Conservation (phyloP, 257 asterid species). For the Fraxinus cuspidata region DNA sequence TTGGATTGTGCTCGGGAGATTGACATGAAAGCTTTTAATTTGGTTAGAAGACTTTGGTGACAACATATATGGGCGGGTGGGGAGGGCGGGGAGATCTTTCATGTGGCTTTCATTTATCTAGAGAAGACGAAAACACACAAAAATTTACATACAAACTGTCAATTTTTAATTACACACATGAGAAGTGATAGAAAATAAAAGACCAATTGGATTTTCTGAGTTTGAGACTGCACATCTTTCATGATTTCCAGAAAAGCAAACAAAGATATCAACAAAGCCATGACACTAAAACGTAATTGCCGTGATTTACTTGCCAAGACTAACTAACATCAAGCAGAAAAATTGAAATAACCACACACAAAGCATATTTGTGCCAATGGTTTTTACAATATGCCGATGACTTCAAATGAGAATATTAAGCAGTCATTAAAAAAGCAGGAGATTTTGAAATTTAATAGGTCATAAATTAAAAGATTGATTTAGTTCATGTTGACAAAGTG, state of each 20-base stretch:
- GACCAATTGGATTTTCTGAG: not conserved
- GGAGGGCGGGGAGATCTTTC: not conserved
- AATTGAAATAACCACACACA: not conserved
- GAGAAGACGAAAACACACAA: not conserved
- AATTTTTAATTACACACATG: not conserved
- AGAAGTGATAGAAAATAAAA: not conserved
- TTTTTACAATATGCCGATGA: not conserved
- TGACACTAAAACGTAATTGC: not conserved
- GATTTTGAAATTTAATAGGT: not conserved
- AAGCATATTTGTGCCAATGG: not conserved
- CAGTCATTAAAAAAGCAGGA: not conserved
- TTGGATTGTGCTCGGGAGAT: not conserved
- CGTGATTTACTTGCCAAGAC: not conserved
- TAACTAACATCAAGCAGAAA: not conserved
- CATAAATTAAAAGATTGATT: not conserved
- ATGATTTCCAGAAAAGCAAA: not conserved
- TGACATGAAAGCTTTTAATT: not conserved
- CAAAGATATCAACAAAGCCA: not conserved
- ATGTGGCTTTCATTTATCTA: not conserved
- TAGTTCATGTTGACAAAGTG: conserved; percentile 11
- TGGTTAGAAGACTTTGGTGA: not conserved
- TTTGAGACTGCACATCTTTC: not conserved
- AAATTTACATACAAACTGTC: not conserved
- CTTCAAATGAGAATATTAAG: not conserved
- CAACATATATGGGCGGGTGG: not conserved